Evolutionary conservation across 148 eudicot genomes (phyloP).

Genomic region (Diospyros kaki): DNA sequence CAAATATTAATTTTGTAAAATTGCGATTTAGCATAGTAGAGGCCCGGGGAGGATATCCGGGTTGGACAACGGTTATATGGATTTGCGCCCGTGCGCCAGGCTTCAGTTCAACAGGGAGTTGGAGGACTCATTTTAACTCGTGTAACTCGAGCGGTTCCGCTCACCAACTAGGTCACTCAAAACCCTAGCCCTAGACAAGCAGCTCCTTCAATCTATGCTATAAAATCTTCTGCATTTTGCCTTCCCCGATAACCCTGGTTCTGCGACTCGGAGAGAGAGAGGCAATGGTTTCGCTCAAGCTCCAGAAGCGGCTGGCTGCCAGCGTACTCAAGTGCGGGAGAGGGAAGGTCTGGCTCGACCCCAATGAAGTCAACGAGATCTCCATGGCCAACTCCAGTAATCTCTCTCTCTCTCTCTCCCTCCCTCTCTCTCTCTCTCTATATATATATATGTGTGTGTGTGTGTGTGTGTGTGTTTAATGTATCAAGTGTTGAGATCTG

Average conservation of each 20-base stretch:
- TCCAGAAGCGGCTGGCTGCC: slow-evolving; percentile 56
- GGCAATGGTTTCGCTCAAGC: slow-evolving; percentile 48
- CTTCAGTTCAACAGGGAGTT: too few species aligned
- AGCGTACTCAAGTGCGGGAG: slow-evolving; percentile 42
- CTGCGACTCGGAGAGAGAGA: slow-evolving; percentile 2
- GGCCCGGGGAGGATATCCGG: too few species aligned
- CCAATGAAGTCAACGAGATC: slow-evolving; percentile 50
- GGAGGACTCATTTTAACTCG: too few species aligned
- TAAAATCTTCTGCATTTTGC: not conserved
- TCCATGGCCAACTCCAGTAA: slow-evolving; percentile 64
- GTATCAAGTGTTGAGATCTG: not conserved
- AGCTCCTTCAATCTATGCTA: not conserved
- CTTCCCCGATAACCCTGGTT: not conserved
- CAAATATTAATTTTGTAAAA: too few species aligned
- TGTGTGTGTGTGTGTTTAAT: not conserved
- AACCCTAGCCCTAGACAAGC: slow-evolving; percentile 9
- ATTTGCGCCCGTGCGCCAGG: too few species aligned
- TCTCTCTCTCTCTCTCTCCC: slow-evolving; percentile 8
- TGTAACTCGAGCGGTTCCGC: not conserved
- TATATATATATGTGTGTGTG: not conserved
- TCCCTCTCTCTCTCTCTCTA: not conserved
- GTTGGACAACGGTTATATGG: too few species aligned
- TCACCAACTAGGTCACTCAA: not conserved
- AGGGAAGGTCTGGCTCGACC: slow-evolving; percentile 57
- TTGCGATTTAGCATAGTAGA: too few species aligned